Evolutionary conservation across 2,329 filamentous ascomycete species (phyloP), one percentile per base, ranked within the genome.

Genomic region (Fusarium heterosporum): DNA sequence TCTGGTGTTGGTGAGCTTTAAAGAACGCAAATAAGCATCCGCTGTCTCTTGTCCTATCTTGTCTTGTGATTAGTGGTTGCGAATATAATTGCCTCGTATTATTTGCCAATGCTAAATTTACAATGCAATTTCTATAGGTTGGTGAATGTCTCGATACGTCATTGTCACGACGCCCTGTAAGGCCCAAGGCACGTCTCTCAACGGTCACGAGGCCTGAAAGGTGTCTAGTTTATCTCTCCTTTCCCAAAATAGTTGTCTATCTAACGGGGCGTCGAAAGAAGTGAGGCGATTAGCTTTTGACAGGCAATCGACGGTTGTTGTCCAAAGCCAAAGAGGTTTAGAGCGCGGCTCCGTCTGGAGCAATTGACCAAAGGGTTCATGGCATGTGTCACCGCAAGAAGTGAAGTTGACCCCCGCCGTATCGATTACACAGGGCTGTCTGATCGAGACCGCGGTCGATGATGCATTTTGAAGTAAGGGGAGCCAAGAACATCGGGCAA

Each of bases 301-400:
- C 41, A 45, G 64, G 64, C 55, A 11, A 51, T 28, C 26, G 49
- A 41, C 26, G n/a, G 38, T 53, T 59, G 52, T 41, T 48, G 53
- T 55, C 64, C 68, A 67, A 54, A 25, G 52, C 58, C 6, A 64
- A 66, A 63, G 19, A 43, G 63, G 59, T 64, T 66, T 66, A 67
- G 64, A 66, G 52, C 6, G 58, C 50, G 58, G 58, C 64, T 64
- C 64, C 64, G 43, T 22, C 22, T 22, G 22, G 22, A 22, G 22
- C 22, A 22, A 22, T 22, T 22, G 22, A 22, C 22, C 22, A 22
- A 29, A 16, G 32, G 14, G 32, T 34, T 34, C n/a, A 14, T n/a
- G 8, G 11, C n/a, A 22, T 63, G 26, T 57, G 32, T 11, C 50
- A 45, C 43, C 63, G 22, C 34, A n/a, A 12, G 17, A 40, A 42